A percentile compares a stretch with the other conserved stretches of the same genome.
These are phyloP conservation scores for Geoglossum glabrum DNA, from an alignment of 495 filamentous ascomycete genomes.

Conservation along the genomic window DNA sequence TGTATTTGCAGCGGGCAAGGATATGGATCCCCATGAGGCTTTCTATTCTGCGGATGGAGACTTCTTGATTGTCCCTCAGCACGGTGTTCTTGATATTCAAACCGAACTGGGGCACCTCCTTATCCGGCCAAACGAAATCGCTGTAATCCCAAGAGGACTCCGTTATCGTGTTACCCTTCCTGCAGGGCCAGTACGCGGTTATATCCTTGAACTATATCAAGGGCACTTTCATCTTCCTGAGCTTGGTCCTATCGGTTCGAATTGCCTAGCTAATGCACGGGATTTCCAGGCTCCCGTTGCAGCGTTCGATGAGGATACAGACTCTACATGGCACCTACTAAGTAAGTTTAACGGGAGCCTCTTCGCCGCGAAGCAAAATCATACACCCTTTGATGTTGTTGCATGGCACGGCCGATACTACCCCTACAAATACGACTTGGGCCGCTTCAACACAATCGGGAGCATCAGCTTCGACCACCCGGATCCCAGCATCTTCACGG, in stretches of 20 bases:
- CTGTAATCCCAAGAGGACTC: slow-evolving; percentile 69
- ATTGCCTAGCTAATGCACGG: slow-evolving; percentile 67
- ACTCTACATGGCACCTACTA: slow-evolving; percentile 34
- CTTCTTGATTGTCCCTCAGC: slow-evolving; percentile 66
- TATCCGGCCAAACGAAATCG: slow-evolving; percentile 78
- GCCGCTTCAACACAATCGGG: slow-evolving; percentile 59
- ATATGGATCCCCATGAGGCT: slow-evolving; percentile 49
- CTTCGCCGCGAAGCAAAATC: slow-evolving; percentile 48
- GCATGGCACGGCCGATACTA: slow-evolving; percentile 69
- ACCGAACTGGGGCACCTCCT: slow-evolving; percentile 67
- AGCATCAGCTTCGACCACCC: slow-evolving; percentile 59
- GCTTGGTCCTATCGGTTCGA: slow-evolving; percentile 74
- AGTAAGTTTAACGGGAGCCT: slow-evolving; percentile 67
- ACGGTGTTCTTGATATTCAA: slow-evolving; percentile 67
- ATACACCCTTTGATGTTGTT: slow-evolving; percentile 68
- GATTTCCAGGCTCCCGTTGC: slow-evolving; percentile 80
- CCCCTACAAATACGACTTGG: slow-evolving; percentile 77
- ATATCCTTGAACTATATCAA: slow-evolving; percentile 73
- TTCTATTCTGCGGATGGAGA: slow-evolving; percentile 90
- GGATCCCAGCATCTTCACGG: slow-evolving; percentile 67
- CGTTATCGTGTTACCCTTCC: slow-evolving; percentile 54
- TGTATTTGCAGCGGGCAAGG: slow-evolving; percentile 60
- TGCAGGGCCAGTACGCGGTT: slow-evolving; percentile 49
- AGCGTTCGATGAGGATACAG: slow-evolving; percentile 42
- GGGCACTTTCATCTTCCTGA: slow-evolving; percentile 73